Evolutionary conservation across 2,329 filamentous ascomycete species (phyloP), one percentile per base, ranked within the genome.

Genomic region (Colletotrichum destructivum): DNA sequence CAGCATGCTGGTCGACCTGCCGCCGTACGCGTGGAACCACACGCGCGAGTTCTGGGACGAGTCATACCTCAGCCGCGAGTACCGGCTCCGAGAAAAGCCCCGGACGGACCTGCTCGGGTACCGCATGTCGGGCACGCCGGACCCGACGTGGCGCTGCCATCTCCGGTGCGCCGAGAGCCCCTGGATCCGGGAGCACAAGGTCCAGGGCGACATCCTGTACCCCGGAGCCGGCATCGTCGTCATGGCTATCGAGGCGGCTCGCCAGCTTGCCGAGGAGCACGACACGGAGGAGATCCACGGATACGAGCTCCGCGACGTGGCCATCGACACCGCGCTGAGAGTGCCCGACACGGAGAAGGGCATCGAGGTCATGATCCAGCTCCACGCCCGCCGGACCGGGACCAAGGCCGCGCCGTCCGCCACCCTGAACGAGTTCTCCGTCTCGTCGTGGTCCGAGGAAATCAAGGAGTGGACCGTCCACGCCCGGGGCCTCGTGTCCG

Each of bases 101-200:
- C 63, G 72, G 0, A 66, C 73, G 7, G 74, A 75, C 44, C 55
- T 75, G 1, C 72, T 75, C 6, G 74, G 74, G 0, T 59, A 60
- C 16, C 51, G 63, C 23, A 61, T 61, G 26, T 59, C 70, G 3
- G 51, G 51, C 0, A 63, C 67, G 0, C 69, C 63, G 12, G 52
- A 67, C 23, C 73, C 73, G 16, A 62, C 59, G 0, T 75, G 73
- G 73, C 73, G 74, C 13, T 73, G 74, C 67, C 52, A 68, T 35
- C 21, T 75, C 13, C 70, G 74, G 1, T 71, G 82, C 8, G 76
- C 79, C 5, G 80, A 84, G 44, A 70, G 82, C 31, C 81, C 87
- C 11, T 87, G 87, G 70, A 81, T 85, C 42, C 77, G 84, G 64
- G 84, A 87, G 72, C 86, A 87, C 77, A 76, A 78, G 35, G 84